phyloP scores from a whole-genome alignment of 75 land plant genomes.

The Pinus tabuliformis region DNA sequence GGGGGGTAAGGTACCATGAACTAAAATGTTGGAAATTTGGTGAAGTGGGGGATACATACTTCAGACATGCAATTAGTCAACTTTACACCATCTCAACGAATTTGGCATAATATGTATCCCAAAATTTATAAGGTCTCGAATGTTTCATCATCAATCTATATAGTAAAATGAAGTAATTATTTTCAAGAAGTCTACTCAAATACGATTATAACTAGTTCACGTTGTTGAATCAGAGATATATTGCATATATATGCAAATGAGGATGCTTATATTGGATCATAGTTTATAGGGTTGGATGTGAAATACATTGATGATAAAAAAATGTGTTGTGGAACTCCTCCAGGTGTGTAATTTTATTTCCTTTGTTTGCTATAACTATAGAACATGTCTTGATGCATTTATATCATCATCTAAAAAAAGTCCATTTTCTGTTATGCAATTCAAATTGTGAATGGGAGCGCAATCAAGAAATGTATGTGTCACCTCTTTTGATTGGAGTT shows the following conservation, averaged over 20 bases:
- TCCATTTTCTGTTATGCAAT: too few relatives aligned
- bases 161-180: too few relatives aligned
- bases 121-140: constrained; percentile 53
- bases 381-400: too few relatives aligned
- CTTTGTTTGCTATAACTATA: too few relatives aligned
- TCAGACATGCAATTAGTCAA: constrained; percentile 97
- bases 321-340: constrained; percentile 77
- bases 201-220: too few relatives aligned
- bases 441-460: constrained; percentile 73
- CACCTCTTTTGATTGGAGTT: constrained; percentile 84
- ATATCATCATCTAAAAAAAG: too few relatives aligned
- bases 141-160: too few relatives aligned
- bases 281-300: constrained; percentile 86
- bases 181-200: too few relatives aligned
- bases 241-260: constrained; percentile 86
- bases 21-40: constrained; percentile 99
- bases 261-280: constrained; percentile 83
- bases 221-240: constrained; percentile 11
- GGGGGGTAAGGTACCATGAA: constrained; percentile 88
- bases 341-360: constrained; percentile 24
- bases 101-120: constrained; percentile 75
- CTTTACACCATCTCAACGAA: constrained; percentile 94
- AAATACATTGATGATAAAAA: constrained; percentile 71
- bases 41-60: constrained; percentile 94
- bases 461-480: constrained; percentile 54